Evolutionary conservation across 345 rosid species (phyloP).

Genomic region (Alliaria petiolata): DNA sequence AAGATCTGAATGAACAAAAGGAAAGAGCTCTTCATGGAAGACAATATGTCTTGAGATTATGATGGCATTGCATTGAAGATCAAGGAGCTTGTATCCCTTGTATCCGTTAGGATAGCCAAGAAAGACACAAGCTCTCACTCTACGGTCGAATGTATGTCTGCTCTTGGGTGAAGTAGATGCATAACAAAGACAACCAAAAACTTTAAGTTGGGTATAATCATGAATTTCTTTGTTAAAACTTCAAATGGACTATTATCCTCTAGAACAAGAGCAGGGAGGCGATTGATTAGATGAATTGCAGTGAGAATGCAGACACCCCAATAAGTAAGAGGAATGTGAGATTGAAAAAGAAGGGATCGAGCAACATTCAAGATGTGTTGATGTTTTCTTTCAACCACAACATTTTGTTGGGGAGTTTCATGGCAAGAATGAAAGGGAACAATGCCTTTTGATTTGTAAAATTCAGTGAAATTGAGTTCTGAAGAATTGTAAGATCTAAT

Average conservation of each 20-base stretch:
- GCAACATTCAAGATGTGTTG: not conserved
- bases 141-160: too few species aligned
- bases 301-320: not conserved
- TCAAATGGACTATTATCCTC: not conserved
- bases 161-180: too few species aligned
- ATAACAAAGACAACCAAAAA: not conserved
- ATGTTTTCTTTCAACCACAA: not conserved
- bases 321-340: not conserved
- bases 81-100: not conserved
- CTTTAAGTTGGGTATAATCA: not conserved
- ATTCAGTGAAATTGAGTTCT: not conserved
- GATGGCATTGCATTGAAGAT: not conserved
- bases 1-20: not conserved
- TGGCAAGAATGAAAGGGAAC: not conserved
- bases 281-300: not conserved
- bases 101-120: too few species aligned
- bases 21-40: not conserved
- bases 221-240: not conserved
- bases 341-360: too few species aligned
- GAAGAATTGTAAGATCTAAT: not conserved
- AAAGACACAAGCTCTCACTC: too few species aligned
- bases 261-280: not conserved
- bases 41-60: not conserved
- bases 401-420: not conserved
- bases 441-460: not conserved